Evolutionary conservation across 257 asterid genomes (phyloP), one percentile per base, ranked within the genome.

Genomic region (Scutellaria baicalensis): DNA sequence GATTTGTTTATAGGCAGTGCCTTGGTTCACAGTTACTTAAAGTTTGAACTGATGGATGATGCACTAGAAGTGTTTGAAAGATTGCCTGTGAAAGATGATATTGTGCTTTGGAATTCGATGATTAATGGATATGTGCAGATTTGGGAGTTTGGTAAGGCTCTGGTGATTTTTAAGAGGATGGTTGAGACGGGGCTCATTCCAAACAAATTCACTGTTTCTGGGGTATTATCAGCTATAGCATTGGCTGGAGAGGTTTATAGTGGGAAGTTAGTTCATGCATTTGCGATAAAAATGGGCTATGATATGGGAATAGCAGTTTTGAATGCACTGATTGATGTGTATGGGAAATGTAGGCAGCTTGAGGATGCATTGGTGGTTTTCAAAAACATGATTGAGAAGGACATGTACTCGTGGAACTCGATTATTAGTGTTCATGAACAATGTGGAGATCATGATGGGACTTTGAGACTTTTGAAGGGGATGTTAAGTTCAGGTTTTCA

Each of bases 391-490:
- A 45, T 65, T 64, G 95, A 84, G 57, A 92, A 83, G 86, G 98
- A 92, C 72, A 84, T 85, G 51, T 88, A 85, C 68, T 86, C 97
- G 6, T 92, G 98, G 98, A 92, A 92, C 80, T 88, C 97, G n/a
- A 81, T 84, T 21, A 73, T 88, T 47, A 84, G 85, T 67, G 93
- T 90, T 74, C 88, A 81, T 48, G 89, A 80, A 67, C 97, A 88
- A 73, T 90, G 86, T 17, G 90, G 96, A 36, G 89, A 90, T 71
- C 85, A 90, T 40, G 90, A 85, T 12, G 84, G 88, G 31, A 78
- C 97, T 36, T 59, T 92, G 75, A 71, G 68, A 63, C 78, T 88
- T 47, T 77, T 92, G 70, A 81, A 75, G 64, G 66, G 54, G 79
- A 92, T 92, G 98, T 21, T 86, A 51, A 21, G 33, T 27, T 76